phyloP scores from a whole-genome alignment of 2,329 filamentous ascomycete species.

The Colletotrichum gigasporum region DNA sequence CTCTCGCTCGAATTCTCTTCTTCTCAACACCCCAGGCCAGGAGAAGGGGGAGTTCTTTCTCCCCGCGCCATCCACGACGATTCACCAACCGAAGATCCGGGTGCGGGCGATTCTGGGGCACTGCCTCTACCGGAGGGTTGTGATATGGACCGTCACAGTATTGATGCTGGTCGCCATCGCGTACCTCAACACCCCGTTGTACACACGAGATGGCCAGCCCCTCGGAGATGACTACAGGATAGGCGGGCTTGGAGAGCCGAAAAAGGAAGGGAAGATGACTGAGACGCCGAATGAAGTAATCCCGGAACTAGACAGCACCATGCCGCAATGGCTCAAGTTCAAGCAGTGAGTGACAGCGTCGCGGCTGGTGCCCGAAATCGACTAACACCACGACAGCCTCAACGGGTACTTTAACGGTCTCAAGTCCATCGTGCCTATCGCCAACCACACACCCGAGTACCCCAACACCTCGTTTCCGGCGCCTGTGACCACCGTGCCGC shows the following conservation, averaged over 20 bases:
- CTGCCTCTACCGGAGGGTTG: conserved; percentile 61
- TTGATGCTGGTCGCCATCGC: conserved; percentile 51
- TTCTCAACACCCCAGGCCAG: conserved; percentile 10
- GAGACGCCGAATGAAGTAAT: conserved; percentile 50
- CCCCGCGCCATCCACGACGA: conserved; percentile 29
- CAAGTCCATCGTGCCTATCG: conserved; percentile 70
- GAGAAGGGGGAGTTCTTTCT: conserved; percentile 32
- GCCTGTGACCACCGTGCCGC: conserved; percentile 44
- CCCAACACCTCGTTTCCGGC: conserved; percentile 56
- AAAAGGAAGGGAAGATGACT: conserved; percentile 33
- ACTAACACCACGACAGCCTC: conserved; percentile 63
- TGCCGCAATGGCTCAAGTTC: conserved; percentile 51
- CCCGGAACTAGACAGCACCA: conserved; percentile 38
- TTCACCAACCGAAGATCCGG: conserved; percentile 45
- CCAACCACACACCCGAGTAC: conserved; percentile 78
- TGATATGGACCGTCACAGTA: conserved; percentile 58
- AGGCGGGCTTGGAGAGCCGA: conserved; percentile 22
- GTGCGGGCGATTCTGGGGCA: conserved; percentile 58
- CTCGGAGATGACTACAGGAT: conserved; percentile 33
- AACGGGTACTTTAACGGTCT: conserved; percentile 84
- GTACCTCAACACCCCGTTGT: conserved; percentile 46
- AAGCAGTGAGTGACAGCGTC: conserved; percentile 48
- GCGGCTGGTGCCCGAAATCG: background rate
- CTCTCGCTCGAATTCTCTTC: conserved; percentile 31
- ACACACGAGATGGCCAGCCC: conserved; percentile 34